Base-by-base conservation (phyloP, 768 basidiomycete genomes). In the Trametes maxima region DNA sequence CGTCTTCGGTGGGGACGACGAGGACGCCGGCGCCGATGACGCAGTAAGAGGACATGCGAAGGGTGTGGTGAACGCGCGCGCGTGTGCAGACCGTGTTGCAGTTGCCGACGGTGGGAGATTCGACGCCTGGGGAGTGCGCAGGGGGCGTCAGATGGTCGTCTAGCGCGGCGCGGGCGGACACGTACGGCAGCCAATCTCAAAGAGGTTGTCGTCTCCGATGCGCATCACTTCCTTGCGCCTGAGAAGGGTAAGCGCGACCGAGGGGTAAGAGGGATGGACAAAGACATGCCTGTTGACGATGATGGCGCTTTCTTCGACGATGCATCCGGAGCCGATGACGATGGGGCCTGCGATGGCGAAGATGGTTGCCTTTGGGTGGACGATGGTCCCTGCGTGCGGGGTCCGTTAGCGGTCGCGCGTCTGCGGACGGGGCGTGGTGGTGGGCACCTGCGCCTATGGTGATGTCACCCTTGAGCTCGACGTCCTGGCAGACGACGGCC, bases 321-420 rank as follows among this genome's bases (percentile, higher is more conserved):
- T 92, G 70, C 93, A 95, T 54, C 89, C 85, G 21, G 84, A 78
- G 14, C 95, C 96, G 54, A 99, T 89, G 46, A 94, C 81, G 65
- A 99, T 95, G 2, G 94, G 91, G 0, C 94, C 95, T 10, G 86
- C 88, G 57, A 94, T 84, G 14, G 95, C 95, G 67, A 95, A 90
- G 60, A 98, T 92, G 22, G 93, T 93, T 1, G 92, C 94, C 72
- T 95, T 94, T 0, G 96, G 95, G 65, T 98, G 95, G 21, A 98
- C 85, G 56, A 98, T 87, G 0, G 89, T 89, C 7, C 92, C 92
- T 89, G 68, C 3, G 45, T 3, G 14, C 17, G 25, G n/a, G 16
- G 36, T 22, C 21, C 12, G 54, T 53, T 40, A 54, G 4, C 24
- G n/a, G 46, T 60, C n/a, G n/a, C n/a, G n/a, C n/a, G n/a, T n/a